A percentile compares a stretch with the other conserved stretches of the same genome.
Conservation (phyloP, 179 eudicot species). For the Drosera spatulata region DNA sequence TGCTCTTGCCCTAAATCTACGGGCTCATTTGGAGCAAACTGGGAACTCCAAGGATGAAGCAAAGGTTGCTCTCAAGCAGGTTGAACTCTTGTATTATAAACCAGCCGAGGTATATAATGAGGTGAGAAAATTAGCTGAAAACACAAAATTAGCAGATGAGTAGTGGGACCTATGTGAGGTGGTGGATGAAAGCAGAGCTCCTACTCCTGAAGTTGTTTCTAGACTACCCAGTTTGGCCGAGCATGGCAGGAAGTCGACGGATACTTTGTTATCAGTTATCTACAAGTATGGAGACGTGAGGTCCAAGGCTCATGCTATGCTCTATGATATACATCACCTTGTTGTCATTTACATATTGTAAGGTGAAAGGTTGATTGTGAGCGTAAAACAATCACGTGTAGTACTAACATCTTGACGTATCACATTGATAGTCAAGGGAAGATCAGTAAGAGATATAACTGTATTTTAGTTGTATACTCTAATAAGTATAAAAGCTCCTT, state of each 20-base stretch:
- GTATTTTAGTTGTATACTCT: too few relatives aligned
- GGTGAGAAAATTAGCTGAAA: slow-evolving; percentile 76
- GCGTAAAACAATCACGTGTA: too few relatives aligned
- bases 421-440: too few relatives aligned
- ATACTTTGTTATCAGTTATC: slow-evolving; percentile 68
- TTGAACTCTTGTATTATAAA: slow-evolving; percentile 74
- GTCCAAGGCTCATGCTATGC: slow-evolving; percentile 94
- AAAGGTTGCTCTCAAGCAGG: slow-evolving; percentile 65
- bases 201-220: slow-evolving; percentile 66
- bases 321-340: slow-evolving; percentile 91
- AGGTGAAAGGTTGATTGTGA: too few relatives aligned
- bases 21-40: slow-evolving; percentile 52
- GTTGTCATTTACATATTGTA: too few relatives aligned
- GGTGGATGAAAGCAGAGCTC: slow-evolving; percentile 40
- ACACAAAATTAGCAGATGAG: slow-evolving; percentile 24
- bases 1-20: slow-evolving; percentile 74
- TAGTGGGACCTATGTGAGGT: slow-evolving; percentile 30
- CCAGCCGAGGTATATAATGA: slow-evolving; percentile 85
- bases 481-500: too few relatives aligned
- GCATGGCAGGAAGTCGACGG: slow-evolving; percentile 72
- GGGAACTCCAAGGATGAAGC: slow-evolving; percentile 68
- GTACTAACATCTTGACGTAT: too few relatives aligned
- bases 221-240: slow-evolving; percentile 72
- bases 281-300: slow-evolving; percentile 83
- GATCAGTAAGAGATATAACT: too few relatives aligned